These are phyloP conservation scores for Claviceps capensis DNA, from an alignment of 2,329 filamentous ascomycete species.

Conservation along the genomic window DNA sequence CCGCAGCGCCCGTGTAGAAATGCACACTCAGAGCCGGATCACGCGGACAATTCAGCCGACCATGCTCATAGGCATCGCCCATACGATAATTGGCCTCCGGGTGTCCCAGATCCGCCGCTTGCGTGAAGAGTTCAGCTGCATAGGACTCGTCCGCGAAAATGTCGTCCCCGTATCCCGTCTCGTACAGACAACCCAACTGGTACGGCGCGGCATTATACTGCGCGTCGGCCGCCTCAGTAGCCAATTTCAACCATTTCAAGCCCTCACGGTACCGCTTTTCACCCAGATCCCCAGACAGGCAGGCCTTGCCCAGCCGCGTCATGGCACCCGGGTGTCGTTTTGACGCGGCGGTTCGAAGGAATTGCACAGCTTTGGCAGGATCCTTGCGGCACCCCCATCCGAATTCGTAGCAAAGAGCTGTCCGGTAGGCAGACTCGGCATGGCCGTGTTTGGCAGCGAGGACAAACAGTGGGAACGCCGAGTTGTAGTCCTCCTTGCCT, in stretches of 20 bases:
- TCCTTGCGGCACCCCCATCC: slow-evolving; percentile 92
- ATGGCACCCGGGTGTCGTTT: slow-evolving; percentile 95
- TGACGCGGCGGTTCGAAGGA: slow-evolving; percentile 76
- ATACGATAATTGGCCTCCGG: slow-evolving; percentile 74
- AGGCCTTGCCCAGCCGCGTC: slow-evolving; percentile 81
- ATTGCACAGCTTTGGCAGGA: slow-evolving; percentile 83
- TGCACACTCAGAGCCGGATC: slow-evolving; percentile 91
- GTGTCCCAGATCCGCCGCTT: slow-evolving; percentile 85
- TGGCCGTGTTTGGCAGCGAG: slow-evolving; percentile 94
- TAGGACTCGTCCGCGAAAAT: slow-evolving; percentile 85
- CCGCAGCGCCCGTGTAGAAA: slow-evolving; percentile 89
- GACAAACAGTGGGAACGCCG: slow-evolving; percentile 84
- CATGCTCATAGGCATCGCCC: slow-evolving; percentile 95
- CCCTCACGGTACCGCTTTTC: slow-evolving; percentile 80
- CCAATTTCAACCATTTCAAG: slow-evolving; percentile 91
- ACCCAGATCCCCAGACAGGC: slow-evolving; percentile 78
- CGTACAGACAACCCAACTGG: slow-evolving; percentile 77
- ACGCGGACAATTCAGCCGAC: slow-evolving; percentile 69
- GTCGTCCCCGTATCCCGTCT: slow-evolving; percentile 87
- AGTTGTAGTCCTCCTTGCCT: slow-evolving; percentile 80
- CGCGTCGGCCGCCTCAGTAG: slow-evolving; percentile 72
- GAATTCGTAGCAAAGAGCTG: slow-evolving; percentile 92
- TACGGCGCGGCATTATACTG: slow-evolving; percentile 93
- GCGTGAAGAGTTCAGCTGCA: slow-evolving; percentile 85
- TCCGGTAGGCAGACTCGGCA: slow-evolving; percentile 87